phyloP scores from a whole-genome alignment of 2,329 filamentous ascomycete species.

The Aspergillus vadensis region DNA sequence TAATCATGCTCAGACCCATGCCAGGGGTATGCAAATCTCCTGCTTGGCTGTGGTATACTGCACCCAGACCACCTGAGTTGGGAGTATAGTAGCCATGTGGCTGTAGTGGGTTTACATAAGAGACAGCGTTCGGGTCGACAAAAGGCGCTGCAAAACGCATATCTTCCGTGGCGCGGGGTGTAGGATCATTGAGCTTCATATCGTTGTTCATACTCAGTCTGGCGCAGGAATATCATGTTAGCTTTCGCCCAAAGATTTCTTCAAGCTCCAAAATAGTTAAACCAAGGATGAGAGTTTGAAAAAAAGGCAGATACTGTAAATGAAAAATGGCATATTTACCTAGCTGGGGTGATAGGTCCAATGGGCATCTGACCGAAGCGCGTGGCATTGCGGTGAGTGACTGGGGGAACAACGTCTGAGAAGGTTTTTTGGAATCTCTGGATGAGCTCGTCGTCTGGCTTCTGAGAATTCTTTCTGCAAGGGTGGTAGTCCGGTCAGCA shows the following conservation, averaged over 20 bases:
- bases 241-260: conserved; percentile 3
- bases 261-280: background rate
- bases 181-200: conserved; percentile 78
- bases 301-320: background rate
- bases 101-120: conserved; percentile 76
- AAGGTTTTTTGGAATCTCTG: conserved; percentile 82
- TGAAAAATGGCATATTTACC: conserved; percentile 21
- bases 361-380: conserved; percentile 26
- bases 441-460: conserved; percentile 82
- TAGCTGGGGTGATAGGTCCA: conserved; percentile 27
- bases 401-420: conserved; percentile 64
- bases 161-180: conserved; percentile 76
- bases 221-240: conserved; percentile 17
- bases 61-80: conserved; percentile 74
- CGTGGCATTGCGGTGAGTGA: conserved; percentile 37
- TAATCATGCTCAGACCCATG: conserved; percentile 72
- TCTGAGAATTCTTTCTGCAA: conserved; percentile 73
- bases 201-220: conserved; percentile 51
- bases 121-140: conserved; percentile 80
- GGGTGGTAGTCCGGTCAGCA: conserved; percentile 17
- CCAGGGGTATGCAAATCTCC: conserved; percentile 85
- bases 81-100: conserved; percentile 84
- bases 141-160: conserved; percentile 89
- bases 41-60: conserved; percentile 78
- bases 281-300: background rate